These are phyloP conservation scores for Fraxinus sp. DNA, from an alignment of 305 asterid genomes.

Conservation along the genomic window DNA sequence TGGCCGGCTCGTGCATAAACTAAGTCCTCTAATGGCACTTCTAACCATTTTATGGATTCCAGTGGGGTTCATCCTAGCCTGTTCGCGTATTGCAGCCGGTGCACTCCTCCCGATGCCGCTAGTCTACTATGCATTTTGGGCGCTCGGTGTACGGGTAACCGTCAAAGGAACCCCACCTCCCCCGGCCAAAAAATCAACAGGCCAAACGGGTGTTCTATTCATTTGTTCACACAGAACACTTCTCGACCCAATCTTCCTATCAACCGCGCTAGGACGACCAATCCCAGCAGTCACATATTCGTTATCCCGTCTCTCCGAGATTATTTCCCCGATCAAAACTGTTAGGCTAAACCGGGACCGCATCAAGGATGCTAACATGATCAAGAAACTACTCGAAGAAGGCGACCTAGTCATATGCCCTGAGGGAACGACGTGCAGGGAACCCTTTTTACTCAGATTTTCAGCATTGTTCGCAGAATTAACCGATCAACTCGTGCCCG, in stretches of 20 bases:
- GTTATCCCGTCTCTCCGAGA: slow-evolving; percentile 48
- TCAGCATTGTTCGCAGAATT: slow-evolving; percentile 72
- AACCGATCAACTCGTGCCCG: slow-evolving; percentile 69
- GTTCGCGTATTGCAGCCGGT: slow-evolving; percentile 49
- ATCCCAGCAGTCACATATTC: slow-evolving; percentile 59
- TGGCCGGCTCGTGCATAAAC: slow-evolving; percentile 62
- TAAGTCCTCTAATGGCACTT: slow-evolving; percentile 45
- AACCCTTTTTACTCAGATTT: slow-evolving; percentile 67
- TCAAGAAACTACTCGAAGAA: slow-evolving; percentile 44
- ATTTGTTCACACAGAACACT: slow-evolving; percentile 66
- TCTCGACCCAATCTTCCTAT: slow-evolving; percentile 60
- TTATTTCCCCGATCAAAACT: slow-evolving; percentile 55
- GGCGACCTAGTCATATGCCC: slow-evolving; percentile 79
- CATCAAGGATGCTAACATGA: slow-evolving; percentile 54
- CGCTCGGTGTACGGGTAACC: slow-evolving; percentile 42
- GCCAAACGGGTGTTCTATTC: slow-evolving; percentile 45
- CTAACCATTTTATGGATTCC: slow-evolving; percentile 57
- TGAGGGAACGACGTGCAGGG: slow-evolving; percentile 80
- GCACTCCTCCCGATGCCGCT: slow-evolving; percentile 53
- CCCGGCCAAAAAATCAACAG: slow-evolving; percentile 29
- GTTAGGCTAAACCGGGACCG: slow-evolving; percentile 59
- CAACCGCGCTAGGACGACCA: slow-evolving; percentile 55
- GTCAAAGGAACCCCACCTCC: slow-evolving; percentile 45
- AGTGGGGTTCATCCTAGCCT: slow-evolving; percentile 49
- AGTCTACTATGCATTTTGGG: slow-evolving; percentile 37